phyloP scores from a whole-genome alignment of 768 basidiomycete genomes.

The Postia placenta region DNA sequence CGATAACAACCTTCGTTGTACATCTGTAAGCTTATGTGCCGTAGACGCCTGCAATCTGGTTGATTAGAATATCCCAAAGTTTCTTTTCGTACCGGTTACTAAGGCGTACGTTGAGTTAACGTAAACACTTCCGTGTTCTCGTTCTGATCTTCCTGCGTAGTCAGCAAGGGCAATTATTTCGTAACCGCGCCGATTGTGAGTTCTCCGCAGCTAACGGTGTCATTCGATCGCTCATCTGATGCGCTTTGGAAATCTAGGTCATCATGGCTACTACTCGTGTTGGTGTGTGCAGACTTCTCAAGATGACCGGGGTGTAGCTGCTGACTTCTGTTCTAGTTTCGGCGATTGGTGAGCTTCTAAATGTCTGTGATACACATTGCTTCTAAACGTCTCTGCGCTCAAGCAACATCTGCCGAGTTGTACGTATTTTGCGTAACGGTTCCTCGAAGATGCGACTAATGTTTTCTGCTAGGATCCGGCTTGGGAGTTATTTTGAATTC shows the following conservation, averaged over 20 bases:
- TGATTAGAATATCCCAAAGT: conserved; percentile 7
- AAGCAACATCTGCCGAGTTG: conserved; percentile 13
- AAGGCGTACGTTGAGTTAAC: conserved; percentile 11
- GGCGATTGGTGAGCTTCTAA: conserved; percentile 8
- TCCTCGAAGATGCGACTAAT: too few species aligned
- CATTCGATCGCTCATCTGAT: too few species aligned
- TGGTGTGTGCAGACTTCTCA: conserved; percentile 1
- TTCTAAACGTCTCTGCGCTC: not conserved
- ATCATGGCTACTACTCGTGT: conserved; percentile 8
- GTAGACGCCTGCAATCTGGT: not conserved
- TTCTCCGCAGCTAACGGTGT: too few species aligned
- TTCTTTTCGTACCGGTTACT: conserved; percentile 20
- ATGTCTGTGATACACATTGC: not conserved
- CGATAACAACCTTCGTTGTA: conserved; percentile 17
- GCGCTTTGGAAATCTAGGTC: not conserved
- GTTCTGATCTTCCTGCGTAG: not conserved
- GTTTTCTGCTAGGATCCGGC: conserved; percentile 9
- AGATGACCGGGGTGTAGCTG: not conserved
- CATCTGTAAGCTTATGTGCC: conserved; percentile 17
- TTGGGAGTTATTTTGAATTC: conserved; percentile 15
- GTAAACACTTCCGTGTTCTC: not conserved
- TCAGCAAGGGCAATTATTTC: conserved; percentile 20
- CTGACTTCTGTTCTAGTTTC: conserved; percentile 1
- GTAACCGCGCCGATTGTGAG: conserved; percentile 12
- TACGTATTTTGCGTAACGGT: conserved; percentile 2